Evolutionary conservation across 75 land plant genomes (phyloP).

Genomic region (Sequoia sempervirens): DNA sequence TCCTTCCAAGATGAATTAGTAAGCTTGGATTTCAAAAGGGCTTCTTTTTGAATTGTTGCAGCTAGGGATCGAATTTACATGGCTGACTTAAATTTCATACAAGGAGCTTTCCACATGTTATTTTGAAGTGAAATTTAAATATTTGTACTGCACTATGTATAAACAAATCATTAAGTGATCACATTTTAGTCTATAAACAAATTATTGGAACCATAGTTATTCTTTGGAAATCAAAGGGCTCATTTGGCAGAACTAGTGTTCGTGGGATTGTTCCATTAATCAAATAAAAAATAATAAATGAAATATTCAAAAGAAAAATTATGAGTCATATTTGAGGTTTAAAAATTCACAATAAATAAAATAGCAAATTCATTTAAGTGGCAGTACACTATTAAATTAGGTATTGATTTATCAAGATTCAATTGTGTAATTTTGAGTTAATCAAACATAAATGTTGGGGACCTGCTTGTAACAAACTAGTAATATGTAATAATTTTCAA

Average conservation of each 20-base stretch:
- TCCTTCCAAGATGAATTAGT: background rate
- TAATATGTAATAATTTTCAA: background rate
- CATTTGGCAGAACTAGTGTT: background rate
- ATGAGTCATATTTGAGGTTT: too few relatives aligned
- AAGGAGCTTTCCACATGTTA: background rate
- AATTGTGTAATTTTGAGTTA: too few relatives aligned
- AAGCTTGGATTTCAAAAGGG: background rate
- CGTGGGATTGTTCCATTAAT: background rate
- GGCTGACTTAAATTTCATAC: background rate
- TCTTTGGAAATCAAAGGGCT: background rate
- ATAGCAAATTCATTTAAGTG: too few relatives aligned
- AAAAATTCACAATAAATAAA: too few relatives aligned
- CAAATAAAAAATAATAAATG: too few relatives aligned
- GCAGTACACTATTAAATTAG: too few relatives aligned
- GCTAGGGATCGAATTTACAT: background rate
- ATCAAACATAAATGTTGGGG: too few relatives aligned
- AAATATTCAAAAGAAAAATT: too few relatives aligned
- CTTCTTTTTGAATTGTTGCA: background rate
- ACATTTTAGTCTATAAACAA: background rate
- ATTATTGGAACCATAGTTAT: background rate
- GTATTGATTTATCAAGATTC: too few relatives aligned
- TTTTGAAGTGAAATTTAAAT: background rate
- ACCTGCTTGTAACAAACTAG: background rate
- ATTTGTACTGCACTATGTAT: background rate
- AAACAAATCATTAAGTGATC: too few relatives aligned